A percentile compares a stretch with the other conserved stretches of the same genome.
phyloP scores from a whole-genome alignment of 441 rosid species.

The Corymbia citriodora region DNA sequence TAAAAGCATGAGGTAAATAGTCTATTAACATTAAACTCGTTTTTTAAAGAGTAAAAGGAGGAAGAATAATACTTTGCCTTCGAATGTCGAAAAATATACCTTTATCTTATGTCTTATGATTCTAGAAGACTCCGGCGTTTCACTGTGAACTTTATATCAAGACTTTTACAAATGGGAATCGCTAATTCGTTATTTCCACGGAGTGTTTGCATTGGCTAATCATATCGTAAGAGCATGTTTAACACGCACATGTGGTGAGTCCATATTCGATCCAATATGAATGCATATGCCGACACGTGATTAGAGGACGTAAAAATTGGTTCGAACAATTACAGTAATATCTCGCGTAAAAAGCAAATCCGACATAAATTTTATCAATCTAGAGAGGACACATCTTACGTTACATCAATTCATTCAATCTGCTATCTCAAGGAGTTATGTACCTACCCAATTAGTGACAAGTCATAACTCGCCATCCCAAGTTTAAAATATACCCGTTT shows the following conservation, averaged over 20 bases:
- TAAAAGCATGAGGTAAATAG: neutral
- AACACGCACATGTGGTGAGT: neutral
- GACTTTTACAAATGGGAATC: neutral
- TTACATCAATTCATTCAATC: neutral
- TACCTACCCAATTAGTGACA: neutral
- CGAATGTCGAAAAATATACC: neutral
- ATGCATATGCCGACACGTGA: neutral
- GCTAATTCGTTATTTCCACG: neutral
- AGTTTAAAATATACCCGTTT: neutral
- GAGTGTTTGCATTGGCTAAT: neutral
- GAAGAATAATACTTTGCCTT: neutral
- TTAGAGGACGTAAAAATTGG: neutral
- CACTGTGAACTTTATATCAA: neutral
- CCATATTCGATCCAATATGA: neutral
- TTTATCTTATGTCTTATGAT: neutral
- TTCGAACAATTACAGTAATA: neutral
- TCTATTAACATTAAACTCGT: neutral
- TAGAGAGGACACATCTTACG: fast-evolving
- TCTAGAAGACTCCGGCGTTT: neutral
- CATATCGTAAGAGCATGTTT: neutral
- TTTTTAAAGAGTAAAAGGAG: neutral
- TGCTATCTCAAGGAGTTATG: neutral
- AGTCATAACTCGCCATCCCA: neutral
- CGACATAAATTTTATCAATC: neutral
- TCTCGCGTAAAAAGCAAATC: fast-evolving